Base-by-base conservation (phyloP, 1,284 basidiomycete genomes). In the Ceratobasidium sp. region DNA sequence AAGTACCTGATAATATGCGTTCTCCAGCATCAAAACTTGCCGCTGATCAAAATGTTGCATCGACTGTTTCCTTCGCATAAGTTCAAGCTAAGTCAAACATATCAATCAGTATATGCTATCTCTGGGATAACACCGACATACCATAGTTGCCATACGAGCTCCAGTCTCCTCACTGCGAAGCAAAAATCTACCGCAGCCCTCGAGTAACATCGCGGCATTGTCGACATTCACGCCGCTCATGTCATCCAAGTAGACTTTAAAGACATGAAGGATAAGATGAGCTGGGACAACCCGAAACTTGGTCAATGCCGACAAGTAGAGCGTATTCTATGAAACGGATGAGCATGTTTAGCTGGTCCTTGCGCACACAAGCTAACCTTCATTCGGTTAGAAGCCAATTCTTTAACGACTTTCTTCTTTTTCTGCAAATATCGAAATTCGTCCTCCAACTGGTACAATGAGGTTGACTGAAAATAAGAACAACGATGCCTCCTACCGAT, bases 241-340 rank as follows among this genome's bases (percentile, higher is more conserved):
- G 79, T 98, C 96, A 78, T 98, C 97, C 77, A 99, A 83, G 80
- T 94, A 97, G 57, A 97, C 93, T 87, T 98, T 98, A 84, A 97
- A 92, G 75, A 94, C 92, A 80, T 99, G 96, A 61, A 99, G 84
- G 77, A 98, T 96, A 72, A 96, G 85, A 80, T 98, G 95, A 0
- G 91, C 84, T 9, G 95, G 96, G 8, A 97, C 92, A n/a, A 99
- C 89, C 53, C 88, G 85, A 82, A 99, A 99, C 82, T 99, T 99
- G 36, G 96, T 96, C 77, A 99, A 83, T 79, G 94, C 97, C 2
- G 93, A 92, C 70, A 97, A 81, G 83, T 92, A 99, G 16, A 89
- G 87, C 36, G 93, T 88, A 77, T 98, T 99, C 93, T 97, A 78
- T 39, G 4, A 62, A 55, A 62, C 12, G 46, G 41, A 43, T 75